Base-by-base conservation (phyloP, 495 filamentous ascomycete species). In the Articulospora tetracladia region DNA sequence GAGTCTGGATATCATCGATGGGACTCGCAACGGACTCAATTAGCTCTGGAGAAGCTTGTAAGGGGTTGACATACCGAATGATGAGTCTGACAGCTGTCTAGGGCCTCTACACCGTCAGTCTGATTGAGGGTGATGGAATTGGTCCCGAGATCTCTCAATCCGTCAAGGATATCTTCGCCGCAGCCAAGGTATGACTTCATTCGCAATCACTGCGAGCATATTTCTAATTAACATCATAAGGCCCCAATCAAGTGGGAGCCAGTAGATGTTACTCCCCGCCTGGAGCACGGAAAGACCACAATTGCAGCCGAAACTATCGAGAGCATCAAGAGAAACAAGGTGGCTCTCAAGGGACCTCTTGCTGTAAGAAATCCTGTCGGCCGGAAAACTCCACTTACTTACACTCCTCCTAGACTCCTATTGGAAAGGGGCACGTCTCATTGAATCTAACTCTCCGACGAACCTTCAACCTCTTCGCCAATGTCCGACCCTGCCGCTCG, bases 391-490 rank as follows among this genome's bases (percentile, higher is more conserved):
- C 13, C 32, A 61, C 6, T 28, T 56, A 28, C 58, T 59, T 28
- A 52, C 19, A 39, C 51, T 27, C 57, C 66, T 51, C 60, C 30
- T 65, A 96, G 92, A 98, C 95, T 22, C 94, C 94, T 57, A 87
- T 98, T 70, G 94, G 94, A 68, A 98, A 98, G 80, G 94, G 94
- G 69, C 94, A 98, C 76, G 95, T 98, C 71, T 98, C 94, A 53
- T 90, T 98, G 66, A 98, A 98, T 83, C 81, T 98, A 58, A 98
- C 94, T 63, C 91, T 98, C 69, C 92, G 94, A 66, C 88, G 94
- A 67, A 98, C 94, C 56, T 98, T 98, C 85, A 98, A 98, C 82
- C 92, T 98, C 69, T 98, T 98, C 75, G 94, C 94, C 77, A 98
- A 98, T 79, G 84, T 98, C 61, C 92, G 94, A 67, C 94, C 94